Evolutionary conservation across 306 rosid species (phyloP).

Genomic region (Glycine latifolia): DNA sequence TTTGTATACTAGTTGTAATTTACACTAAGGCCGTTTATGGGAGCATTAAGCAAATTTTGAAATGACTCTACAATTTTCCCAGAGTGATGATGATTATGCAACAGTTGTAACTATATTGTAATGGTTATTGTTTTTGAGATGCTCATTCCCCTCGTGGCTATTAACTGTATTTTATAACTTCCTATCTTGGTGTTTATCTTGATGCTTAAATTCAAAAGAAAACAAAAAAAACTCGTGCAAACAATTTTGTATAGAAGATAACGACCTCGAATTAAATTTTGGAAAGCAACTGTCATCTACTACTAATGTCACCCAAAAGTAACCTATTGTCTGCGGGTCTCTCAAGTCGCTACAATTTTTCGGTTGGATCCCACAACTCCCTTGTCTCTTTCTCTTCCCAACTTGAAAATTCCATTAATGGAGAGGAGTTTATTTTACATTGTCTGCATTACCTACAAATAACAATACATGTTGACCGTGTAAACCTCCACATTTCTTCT

Average conservation of each 20-base stretch:
- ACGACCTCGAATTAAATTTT: neutral
- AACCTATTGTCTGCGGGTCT: too few species aligned
- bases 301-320: too few species aligned
- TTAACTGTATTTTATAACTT: neutral
- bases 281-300: neutral
- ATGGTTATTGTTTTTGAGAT: slow-evolving; percentile 20
- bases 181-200: neutral
- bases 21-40: slow-evolving; percentile 27
- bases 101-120: slow-evolving; percentile 38
- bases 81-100: slow-evolving; percentile 7
- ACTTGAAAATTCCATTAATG: too few species aligned
- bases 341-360: too few species aligned
- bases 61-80: neutral
- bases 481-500: too few species aligned
- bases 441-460: too few species aligned
- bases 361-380: too few species aligned
- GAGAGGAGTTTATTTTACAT: too few species aligned
- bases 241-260: neutral
- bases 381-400: too few species aligned
- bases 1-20: slow-evolving; percentile 47
- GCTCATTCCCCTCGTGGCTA: neutral
- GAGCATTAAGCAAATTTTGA: slow-evolving; percentile 35
- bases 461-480: too few species aligned
- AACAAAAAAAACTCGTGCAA: neutral
- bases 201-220: neutral